These are phyloP conservation scores for Aureobasidium uvarum DNA, from an alignment of 2,329 filamentous ascomycete species.

Conservation along the genomic window DNA sequence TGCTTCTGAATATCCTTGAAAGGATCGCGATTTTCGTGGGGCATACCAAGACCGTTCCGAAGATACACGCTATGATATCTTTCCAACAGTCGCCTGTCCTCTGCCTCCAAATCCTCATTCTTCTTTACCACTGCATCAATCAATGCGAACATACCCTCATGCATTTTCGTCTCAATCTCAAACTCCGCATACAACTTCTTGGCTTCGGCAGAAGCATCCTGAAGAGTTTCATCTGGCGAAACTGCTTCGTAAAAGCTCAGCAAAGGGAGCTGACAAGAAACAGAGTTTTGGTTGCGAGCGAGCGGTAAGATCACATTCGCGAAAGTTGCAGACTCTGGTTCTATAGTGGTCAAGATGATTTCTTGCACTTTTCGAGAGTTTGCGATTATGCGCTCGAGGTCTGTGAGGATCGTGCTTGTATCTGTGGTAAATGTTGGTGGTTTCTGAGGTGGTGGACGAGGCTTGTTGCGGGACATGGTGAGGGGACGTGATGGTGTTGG, in stretches of 20 bases:
- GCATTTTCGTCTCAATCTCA: conserved; percentile 73
- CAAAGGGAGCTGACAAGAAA: conserved; percentile 54
- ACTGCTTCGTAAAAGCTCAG: conserved; percentile 55
- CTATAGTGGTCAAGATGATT: conserved; percentile 61
- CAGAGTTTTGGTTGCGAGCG: conserved; percentile 58
- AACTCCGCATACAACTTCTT: conserved; percentile 62
- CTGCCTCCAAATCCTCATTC: conserved; percentile 61
- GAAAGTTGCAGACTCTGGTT: conserved; percentile 56
- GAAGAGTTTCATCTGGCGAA: conserved; percentile 48
- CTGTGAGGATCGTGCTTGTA: conserved; percentile 51
- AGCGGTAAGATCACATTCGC: conserved; percentile 64
- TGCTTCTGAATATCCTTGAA: conserved; percentile 87
- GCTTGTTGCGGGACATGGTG: background rate
- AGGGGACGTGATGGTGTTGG: background rate
- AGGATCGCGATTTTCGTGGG: conserved; percentile 67
- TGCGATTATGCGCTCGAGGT: conserved; percentile 52
- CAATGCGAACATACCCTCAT: conserved; percentile 71
- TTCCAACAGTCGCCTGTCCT: conserved; percentile 68
- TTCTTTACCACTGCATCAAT: conserved; percentile 52
- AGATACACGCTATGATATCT: conserved; percentile 76
- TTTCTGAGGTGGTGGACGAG: conserved; percentile 63
- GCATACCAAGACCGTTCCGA: conserved; percentile 69
- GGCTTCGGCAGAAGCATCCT: conserved; percentile 52
- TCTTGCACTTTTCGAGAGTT: conserved; percentile 53
- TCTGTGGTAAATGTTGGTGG: conserved; percentile 76